A percentile compares a stretch with the other conserved stretches of the same genome.
These are phyloP conservation scores for Gnomoniopsis smithogilvyi DNA, from an alignment of 2,329 filamentous ascomycete species.

Conservation along the genomic window DNA sequence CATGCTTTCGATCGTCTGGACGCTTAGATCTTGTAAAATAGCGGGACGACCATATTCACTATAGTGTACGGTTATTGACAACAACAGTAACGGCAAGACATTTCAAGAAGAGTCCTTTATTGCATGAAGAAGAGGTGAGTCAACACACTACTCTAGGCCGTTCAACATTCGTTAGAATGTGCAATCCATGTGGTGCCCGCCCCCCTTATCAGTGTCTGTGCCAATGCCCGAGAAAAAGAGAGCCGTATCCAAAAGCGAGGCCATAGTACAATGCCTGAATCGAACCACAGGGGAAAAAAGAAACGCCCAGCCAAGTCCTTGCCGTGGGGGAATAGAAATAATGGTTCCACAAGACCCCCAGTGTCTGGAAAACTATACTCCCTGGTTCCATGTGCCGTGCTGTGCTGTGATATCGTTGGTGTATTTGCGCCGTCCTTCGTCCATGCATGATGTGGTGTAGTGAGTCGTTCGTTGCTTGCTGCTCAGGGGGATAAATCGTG, in stretches of 20 bases:
- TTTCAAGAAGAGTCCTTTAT: neutral
- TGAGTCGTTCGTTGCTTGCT: slow-evolving; percentile 2
- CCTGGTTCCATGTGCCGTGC: slow-evolving; percentile 7
- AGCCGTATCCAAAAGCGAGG: neutral
- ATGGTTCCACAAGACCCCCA: slow-evolving; percentile 11
- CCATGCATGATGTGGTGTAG: neutral
- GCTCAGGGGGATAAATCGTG: neutral
- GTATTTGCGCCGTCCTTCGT: slow-evolving; percentile 4
- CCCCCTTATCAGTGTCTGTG: neutral
- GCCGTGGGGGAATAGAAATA: slow-evolving; percentile 10
- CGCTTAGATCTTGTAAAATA: too few relatives aligned
- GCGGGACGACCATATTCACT: too few relatives aligned
- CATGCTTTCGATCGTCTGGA: too few relatives aligned
- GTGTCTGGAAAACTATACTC: slow-evolving; percentile 6
- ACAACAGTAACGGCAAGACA: neutral
- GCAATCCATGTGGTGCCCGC: neutral
- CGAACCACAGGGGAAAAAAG: neutral
- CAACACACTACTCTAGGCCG: neutral
- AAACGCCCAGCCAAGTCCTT: neutral
- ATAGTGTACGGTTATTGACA: neutral
- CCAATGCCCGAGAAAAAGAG: neutral
- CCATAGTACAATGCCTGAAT: neutral
- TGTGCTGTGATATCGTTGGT: slow-evolving; percentile 3
- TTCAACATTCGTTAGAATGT: neutral
- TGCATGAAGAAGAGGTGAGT: neutral